phyloP scores from a whole-genome alignment of 495 filamentous ascomycete species.

The Penicillium subrubescens region DNA sequence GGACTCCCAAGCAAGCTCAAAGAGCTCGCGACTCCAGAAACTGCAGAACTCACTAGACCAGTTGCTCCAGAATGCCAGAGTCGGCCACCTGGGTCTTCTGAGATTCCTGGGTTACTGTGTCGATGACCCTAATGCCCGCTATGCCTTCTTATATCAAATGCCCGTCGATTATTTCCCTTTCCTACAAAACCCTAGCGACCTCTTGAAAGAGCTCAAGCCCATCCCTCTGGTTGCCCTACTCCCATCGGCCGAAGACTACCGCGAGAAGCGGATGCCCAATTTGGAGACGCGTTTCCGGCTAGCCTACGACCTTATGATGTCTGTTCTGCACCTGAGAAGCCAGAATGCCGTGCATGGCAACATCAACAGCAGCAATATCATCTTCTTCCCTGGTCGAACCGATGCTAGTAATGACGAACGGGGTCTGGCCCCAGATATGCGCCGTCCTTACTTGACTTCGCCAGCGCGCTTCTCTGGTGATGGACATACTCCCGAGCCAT shows the following conservation, averaged over 20 bases:
- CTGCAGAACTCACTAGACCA: constrained; percentile 47
- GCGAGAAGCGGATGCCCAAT: constrained; percentile 49
- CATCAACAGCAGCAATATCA: constrained; percentile 76
- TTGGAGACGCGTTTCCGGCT: constrained; percentile 83
- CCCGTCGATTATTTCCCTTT: constrained; percentile 60
- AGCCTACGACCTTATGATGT: constrained; percentile 75
- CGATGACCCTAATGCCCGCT: constrained; percentile 73
- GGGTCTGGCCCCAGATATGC: constrained; percentile 57
- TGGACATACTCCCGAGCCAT: constrained; percentile 51
- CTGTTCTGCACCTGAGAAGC: constrained; percentile 73
- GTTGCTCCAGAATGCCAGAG: constrained; percentile 54
- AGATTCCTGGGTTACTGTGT: constrained; percentile 83
- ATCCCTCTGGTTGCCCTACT: constrained; percentile 52
- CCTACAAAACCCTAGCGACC: constrained; percentile 46
- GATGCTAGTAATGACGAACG: constrained; percentile 44
- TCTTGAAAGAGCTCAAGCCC: constrained; percentile 43
- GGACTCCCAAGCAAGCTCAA: constrained; percentile 33
- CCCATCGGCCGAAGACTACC: constrained; percentile 48
- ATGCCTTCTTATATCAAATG: constrained; percentile 83
- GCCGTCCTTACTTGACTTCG: constrained; percentile 75
- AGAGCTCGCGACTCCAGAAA: constrained; percentile 38
- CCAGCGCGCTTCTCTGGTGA: constrained; percentile 80
- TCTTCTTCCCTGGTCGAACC: constrained; percentile 65
- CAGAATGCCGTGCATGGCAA: constrained; percentile 78
- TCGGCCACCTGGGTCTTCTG: constrained; percentile 63